Evolutionary conservation across 352 stramenopile genomes (phyloP).

Genomic region (Lagenidium giganteum): DNA sequence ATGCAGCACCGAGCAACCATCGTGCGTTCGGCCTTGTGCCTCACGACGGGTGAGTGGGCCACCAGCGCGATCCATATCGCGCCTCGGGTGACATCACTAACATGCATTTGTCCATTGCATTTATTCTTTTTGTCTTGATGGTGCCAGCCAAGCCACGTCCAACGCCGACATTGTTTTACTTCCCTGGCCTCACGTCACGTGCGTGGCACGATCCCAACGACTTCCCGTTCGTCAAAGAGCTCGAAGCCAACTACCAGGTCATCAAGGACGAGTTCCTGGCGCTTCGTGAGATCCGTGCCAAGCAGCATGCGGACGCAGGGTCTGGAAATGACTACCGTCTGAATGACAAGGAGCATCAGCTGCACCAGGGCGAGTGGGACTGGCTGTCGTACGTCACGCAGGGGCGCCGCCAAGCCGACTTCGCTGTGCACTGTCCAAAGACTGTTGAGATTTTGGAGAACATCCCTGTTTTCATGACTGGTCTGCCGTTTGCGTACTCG

Average conservation of each 20-base stretch:
- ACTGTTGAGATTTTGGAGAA: slow-evolving; percentile 57
- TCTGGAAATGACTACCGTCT: slow-evolving; percentile 47
- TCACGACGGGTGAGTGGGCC: slow-evolving; percentile 49
- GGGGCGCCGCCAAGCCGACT: slow-evolving; percentile 41
- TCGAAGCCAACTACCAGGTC: slow-evolving; percentile 40
- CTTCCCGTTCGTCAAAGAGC: slow-evolving; percentile 34
- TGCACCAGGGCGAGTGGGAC: slow-evolving; percentile 87
- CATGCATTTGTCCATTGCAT: no score
- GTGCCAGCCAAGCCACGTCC: slow-evolving; percentile 54
- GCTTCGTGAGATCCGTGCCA: no score
- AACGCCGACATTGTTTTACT: slow-evolving; percentile 62
- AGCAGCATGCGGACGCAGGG: background rate
- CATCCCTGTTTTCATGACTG: slow-evolving; percentile 69
- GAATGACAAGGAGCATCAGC: slow-evolving; percentile 48
- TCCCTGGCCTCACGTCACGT: slow-evolving; percentile 42
- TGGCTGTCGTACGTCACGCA: slow-evolving; percentile 83
- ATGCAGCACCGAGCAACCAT: slow-evolving; percentile 39
- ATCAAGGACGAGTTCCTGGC: slow-evolving; percentile 50
- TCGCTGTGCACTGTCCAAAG: slow-evolving; percentile 44
- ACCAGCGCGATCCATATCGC: no score
- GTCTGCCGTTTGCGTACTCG: slow-evolving; percentile 89
- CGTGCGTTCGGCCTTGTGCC: slow-evolving; percentile 52
- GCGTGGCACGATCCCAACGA: slow-evolving; percentile 40
- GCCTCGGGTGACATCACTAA: no score
- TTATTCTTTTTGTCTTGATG: no score